Evolutionary conservation across 352 stramenopile genomes (phyloP).

Genomic region (Pythium chondricola): DNA sequence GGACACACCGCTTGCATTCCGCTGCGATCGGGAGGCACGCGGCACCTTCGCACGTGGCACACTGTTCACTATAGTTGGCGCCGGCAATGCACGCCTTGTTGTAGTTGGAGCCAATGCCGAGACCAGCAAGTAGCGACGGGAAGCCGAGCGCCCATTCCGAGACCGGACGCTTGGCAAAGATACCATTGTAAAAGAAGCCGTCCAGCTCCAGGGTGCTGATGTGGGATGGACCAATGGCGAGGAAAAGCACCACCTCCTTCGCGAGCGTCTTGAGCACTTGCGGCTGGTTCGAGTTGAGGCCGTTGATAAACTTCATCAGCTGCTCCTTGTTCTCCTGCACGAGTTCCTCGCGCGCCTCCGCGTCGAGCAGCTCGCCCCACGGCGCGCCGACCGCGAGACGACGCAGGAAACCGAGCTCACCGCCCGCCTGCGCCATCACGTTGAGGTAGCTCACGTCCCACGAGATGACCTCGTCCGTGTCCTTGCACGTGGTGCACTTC

Average conservation of each 20-base stretch:
- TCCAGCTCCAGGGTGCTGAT: slow-evolving; percentile 32
- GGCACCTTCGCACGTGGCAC: slow-evolving; percentile 26
- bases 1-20: slow-evolving; percentile 41
- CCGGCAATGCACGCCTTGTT: slow-evolving; percentile 31
- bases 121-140: slow-evolving; percentile 41
- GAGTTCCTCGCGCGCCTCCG: background rate
- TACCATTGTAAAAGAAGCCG: slow-evolving; percentile 48
- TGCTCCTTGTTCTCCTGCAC: slow-evolving; percentile 8
- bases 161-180: slow-evolving; percentile 44
- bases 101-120: slow-evolving; percentile 44
- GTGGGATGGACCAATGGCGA: slow-evolving; percentile 22
- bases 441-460: slow-evolving; percentile 27
- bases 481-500: slow-evolving; percentile 17
- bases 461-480: slow-evolving; percentile 15
- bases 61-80: slow-evolving; percentile 35
- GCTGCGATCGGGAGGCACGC: slow-evolving; percentile 31
- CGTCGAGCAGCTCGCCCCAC: background rate
- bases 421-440: slow-evolving; percentile 21
- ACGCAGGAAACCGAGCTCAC: slow-evolving; percentile 20
- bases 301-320: slow-evolving; percentile 34
- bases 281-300: slow-evolving; percentile 51
- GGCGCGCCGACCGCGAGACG: background rate
- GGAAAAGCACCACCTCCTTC: slow-evolving; percentile 30
- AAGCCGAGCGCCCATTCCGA: slow-evolving; percentile 45
- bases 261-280: slow-evolving; percentile 33